A percentile compares a stretch with the other conserved stretches of the same genome.
phyloP scores from a whole-genome alignment of 2,329 filamentous ascomycete genomes.

The Fusarium subtropicale region DNA sequence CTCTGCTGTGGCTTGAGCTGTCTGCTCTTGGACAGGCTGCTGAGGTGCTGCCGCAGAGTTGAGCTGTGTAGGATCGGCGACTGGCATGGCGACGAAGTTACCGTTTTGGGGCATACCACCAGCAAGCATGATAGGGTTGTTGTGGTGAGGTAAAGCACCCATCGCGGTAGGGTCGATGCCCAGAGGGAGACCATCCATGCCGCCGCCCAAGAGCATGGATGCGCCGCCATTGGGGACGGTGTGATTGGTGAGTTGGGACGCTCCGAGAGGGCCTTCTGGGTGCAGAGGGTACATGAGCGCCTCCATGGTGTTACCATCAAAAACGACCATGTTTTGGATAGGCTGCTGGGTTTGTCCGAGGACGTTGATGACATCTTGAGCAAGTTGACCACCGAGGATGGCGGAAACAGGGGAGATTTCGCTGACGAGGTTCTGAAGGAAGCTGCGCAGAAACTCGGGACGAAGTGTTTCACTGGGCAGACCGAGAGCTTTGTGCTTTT shows the following conservation, averaged over 20 bases:
- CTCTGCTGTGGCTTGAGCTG: conserved; percentile 17
- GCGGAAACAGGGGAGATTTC: conserved; percentile 90
- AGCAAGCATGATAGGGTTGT: conserved; percentile 42
- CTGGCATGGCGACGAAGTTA: conserved; percentile 34
- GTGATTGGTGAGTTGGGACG: conserved; percentile 56
- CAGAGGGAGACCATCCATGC: conserved; percentile 43
- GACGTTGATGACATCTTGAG: conserved; percentile 98
- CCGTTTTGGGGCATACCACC: conserved; percentile 30
- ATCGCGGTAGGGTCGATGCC: conserved; percentile 42
- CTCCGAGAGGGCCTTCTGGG: conserved; percentile 69
- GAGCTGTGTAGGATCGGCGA: conserved; percentile 33
- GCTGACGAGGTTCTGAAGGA: conserved; percentile 85
- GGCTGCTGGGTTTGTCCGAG: conserved; percentile 91
- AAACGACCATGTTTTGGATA: conserved; percentile 93
- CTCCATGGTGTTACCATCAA: conserved; percentile 85
- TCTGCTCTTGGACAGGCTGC: conserved; percentile 17
- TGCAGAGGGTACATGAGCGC: conserved; percentile 86
- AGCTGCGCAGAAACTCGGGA: conserved; percentile 80
- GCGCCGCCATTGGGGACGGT: conserved; percentile 41
- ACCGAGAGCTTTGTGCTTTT: conserved; percentile 80
- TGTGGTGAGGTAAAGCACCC: conserved; percentile 43
- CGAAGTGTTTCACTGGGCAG: conserved; percentile 75
- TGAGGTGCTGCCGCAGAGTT: conserved; percentile 13
- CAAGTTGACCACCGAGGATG: conserved; percentile 88
- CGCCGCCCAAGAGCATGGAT: conserved; percentile 41